Base-by-base conservation (phyloP, 352 stramenopile genomes). In the Globisporangium paroecandrum region DNA sequence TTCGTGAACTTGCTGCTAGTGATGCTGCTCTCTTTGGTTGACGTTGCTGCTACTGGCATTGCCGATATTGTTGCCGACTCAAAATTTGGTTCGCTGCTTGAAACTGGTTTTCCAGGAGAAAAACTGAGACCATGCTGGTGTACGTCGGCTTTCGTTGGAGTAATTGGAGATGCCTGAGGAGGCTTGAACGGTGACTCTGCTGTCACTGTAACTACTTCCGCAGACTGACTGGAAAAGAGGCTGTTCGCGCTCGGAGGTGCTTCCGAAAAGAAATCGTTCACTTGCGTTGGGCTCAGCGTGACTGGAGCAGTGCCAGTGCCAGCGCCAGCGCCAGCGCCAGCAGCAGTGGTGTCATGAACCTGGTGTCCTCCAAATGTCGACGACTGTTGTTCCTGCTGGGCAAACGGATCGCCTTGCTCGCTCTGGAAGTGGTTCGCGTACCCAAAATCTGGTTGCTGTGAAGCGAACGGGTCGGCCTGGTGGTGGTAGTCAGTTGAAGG, bases 241-340 rank as follows among this genome's bases (percentile, higher is more conserved):
- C 62, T 78, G 60, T 69, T 78, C 13, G 73, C 64, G 62, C 64
- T 84, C 38, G 73, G 51, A 65, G 73, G n/a, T 15, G 67, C 59
- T 38, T 55, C 71, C n/a, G 73, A 56, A 67, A 82, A 82, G 24
- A 77, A 73, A 57, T 82, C 68, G 6, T 76, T 72, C 3, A 71
- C 58, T 68, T 74, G 75, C 38, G 41, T 66, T 55, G 60, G 65
- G 32, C 68, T 78, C 9, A 67, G 41, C 32, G 54, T 36, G 7
- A 25, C 49, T 18, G 51, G 38, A 22, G 12, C 7, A 24, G 49
- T 8, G 29, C 0, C 49, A 18, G 22, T 20, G 18, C 22, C 25
- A 8, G 34, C 34, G 9, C 0, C 49, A 18, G 22, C 27, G 18
- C 22, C 25, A 8, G 34, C 34, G 9, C 2, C 32, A 32, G 24